Base-by-base conservation (phyloP, 2,329 filamentous ascomycete genomes). In the Xylaria sp. region DNA sequence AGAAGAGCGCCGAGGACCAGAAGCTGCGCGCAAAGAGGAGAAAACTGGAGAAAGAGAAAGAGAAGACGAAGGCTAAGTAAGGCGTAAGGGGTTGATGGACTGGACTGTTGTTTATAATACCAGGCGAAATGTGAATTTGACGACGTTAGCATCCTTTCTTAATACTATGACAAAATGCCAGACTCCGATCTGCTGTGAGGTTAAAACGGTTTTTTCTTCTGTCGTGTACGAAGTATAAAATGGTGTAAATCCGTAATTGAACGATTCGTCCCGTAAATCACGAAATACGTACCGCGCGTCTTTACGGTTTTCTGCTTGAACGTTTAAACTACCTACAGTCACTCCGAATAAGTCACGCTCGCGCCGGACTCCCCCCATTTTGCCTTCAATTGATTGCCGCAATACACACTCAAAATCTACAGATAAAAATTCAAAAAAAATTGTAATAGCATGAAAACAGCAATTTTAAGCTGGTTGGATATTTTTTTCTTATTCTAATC, bases 1-100 rank as follows among this genome's bases (percentile, higher is more conserved):
- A 94, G 83, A 90, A 91, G 80, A 93, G 93, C 67, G 89, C 86
- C 30, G 91, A 96, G 78, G 90, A 93, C 52, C 89, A 93, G 79
- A 90, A 88, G 77, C 78, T 99, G 73, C 84, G 92, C 68, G 83
- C 82, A 59, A 99, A 99, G 88, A 86, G 91, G 76, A 90, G 94
- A 78, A 96, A 86, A 83, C 76, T 97, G 63, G 94, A 97, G 78
- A 92, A 72, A 59, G 67, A 72, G 62, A 72, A 81, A 73, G 69
- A 64, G 53, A 71, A 71, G 68, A 61, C 62, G 52, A 68, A 72
- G 65, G 70, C 57, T 30, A 30, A 30, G 59, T 65, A 62, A 62
- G 54, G 54, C 48, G 55, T 63, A 62, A 62, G 58, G 50, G 51
- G 35, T 16, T 59, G 16, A 52, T 57, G 59, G 55, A 59, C 49